phyloP scores from a whole-genome alignment of 768 basidiomycete species.

The Porpolomopsis calyptriformis region DNA sequence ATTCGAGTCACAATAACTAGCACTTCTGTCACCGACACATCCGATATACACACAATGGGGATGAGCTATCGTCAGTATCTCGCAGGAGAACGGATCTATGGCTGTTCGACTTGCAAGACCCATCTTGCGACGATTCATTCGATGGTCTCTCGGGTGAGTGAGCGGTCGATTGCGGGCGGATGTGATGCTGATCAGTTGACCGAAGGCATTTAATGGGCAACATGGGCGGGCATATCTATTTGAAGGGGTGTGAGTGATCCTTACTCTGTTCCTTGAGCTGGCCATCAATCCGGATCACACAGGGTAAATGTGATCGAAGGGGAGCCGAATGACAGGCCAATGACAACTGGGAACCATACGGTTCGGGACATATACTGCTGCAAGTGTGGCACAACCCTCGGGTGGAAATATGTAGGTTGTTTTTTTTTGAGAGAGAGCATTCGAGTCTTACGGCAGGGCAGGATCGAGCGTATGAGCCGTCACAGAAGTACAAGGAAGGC shows the following conservation, averaged over 20 bases:
- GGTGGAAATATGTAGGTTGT: slow-evolving; percentile 93
- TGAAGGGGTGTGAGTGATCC: slow-evolving; percentile 72
- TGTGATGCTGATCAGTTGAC: slow-evolving; percentile 12
- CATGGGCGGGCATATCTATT: slow-evolving; percentile 94
- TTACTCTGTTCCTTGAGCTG: slow-evolving; percentile 1
- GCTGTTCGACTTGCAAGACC: slow-evolving; percentile 77
- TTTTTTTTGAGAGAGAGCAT: slow-evolving; percentile 3
- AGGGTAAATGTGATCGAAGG: slow-evolving; percentile 91
- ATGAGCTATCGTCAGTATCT: slow-evolving; percentile 86
- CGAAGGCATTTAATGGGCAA: slow-evolving; percentile 91
- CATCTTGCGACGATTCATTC: slow-evolving; percentile 86
- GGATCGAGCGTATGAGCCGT: slow-evolving; percentile 84
- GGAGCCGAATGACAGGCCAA: slow-evolving; percentile 80
- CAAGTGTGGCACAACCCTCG: slow-evolving; percentile 79
- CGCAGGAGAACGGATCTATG: slow-evolving; percentile 75
- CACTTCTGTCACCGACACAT: too few species aligned
- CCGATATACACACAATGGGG: too few species aligned
- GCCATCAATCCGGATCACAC: slow-evolving; percentile 11
- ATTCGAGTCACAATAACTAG: too few species aligned
- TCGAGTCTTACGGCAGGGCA: slow-evolving; percentile 19
- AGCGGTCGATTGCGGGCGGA: neutral
- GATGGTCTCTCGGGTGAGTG: slow-evolving; percentile 77
- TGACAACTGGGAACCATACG: slow-evolving; percentile 95
- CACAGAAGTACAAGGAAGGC: slow-evolving; percentile 97
- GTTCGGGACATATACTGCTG: slow-evolving; percentile 92